Base-by-base conservation (phyloP, 2,329 filamentous ascomycete genomes). In the Trichoderma gracile region DNA sequence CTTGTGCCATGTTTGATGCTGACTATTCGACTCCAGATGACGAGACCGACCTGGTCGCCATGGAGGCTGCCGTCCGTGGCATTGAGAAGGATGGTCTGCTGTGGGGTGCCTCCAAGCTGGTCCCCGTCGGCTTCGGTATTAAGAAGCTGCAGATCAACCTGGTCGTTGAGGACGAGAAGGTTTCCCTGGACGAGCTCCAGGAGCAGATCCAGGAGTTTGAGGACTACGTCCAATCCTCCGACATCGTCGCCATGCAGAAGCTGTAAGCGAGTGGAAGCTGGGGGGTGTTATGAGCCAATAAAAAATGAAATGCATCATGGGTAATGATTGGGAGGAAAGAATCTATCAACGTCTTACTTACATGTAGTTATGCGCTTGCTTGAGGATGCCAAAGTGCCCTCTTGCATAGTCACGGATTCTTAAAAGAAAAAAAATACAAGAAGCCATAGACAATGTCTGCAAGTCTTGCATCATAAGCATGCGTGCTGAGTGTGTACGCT, bases 121-220 rank as follows among this genome's bases (percentile, higher is more conserved):
- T 96, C 59, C 79, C 93, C 71, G 89, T 99, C 74, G 94, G 93
- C 75, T 99, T 92, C 86, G 95, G 95, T 85, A 96, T 99, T 85
- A 95, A 91, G 86, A 98, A 98, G 88, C 89, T 99, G 69, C 94
- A 98, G 87, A 96, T 99, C 85, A 98, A 92, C 89, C 81, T 98
- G 72, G 93, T 98, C 73, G 84, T 98, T 70, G 95, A 98, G 85
- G 95, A 99, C 78, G 94, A 98, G 71, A 97, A 97, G 87, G 80
- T 99, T 77, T 93, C 91, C 71, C 79, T 91, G 70, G 86, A 89
- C 72, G 94, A 97, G 68, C 89, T 99, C 72, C 87, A 97, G 85
- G 88, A 92, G 77, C 75, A 91, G 83, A 96, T 98, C 74, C 68
- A 77, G 76, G 91, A 86, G 71, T 86, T 93, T 74, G 95, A 98